Base-by-base conservation (phyloP, 2,329 filamentous ascomycete species). In the Arthrobotrys conoides region DNA sequence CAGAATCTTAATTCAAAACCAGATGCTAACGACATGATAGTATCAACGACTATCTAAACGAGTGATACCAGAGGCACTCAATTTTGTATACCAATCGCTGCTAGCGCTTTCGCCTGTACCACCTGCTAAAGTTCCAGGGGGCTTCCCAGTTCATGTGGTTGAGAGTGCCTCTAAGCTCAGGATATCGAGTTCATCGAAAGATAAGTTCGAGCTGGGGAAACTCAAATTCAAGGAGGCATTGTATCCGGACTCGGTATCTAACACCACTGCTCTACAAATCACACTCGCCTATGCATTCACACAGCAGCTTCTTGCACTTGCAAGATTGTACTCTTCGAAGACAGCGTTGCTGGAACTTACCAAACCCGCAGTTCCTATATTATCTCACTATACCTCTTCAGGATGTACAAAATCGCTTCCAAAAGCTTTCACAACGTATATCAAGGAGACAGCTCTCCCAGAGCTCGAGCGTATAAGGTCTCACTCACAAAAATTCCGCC, bases 61-160 rank as follows among this genome's bases (percentile, higher is more conserved):
- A 82, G 97, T 95, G 84, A 88, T 97, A 57, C 96, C 96, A 0
- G 96, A 99, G 84, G 88, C 94, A 36, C 87, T 97, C 81, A 93
- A 93, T 83, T 97, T 94, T 83, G 88, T 89, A 27, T 85, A 93
- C 53, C 94, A 95, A 83, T 91, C 91, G 0, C 85, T 98, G 20
- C 88, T 87, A 80, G 88, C 89, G 9, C 86, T 95, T 30, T 88
- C 89, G n/a, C 91, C 91, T 0, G 83, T 84, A 12, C 87, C 88
- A 57, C 82, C 87, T 1, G 83, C 84, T 9, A 84, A 85, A 9
- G 82, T 83, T n/a, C 83, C 88, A 0, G 89, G 88, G 2, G 85
- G 84, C 76, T 92, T 92, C 82, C 91, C 91, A 0, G 83, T 89
- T 33, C 90, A 92, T 80, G 86, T 88, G 61, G 87, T 90, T 0